Evolutionary conservation across 1,284 basidiomycete genomes (phyloP).

Genomic region (Ustilago lituana): DNA sequence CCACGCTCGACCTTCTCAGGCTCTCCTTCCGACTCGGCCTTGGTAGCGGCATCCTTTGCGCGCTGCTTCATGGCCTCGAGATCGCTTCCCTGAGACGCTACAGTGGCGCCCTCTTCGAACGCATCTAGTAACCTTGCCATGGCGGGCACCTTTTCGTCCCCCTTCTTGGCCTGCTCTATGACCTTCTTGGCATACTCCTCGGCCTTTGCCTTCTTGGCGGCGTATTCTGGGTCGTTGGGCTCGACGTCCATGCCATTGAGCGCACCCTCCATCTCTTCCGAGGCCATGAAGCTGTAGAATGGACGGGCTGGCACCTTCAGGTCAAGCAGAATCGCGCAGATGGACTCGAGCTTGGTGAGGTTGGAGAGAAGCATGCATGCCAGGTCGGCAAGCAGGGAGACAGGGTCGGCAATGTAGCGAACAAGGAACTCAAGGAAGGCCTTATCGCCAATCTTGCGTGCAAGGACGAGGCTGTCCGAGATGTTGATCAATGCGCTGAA

Average conservation of each 20-base stretch:
- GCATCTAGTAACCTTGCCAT: constrained; percentile 62
- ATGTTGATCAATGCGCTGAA: constrained; percentile 93
- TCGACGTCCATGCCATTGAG: constrained; percentile 63
- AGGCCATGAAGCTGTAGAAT: constrained; percentile 61
- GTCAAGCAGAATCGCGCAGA: constrained; percentile 76
- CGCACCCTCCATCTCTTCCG: constrained; percentile 52
- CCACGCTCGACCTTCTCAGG: constrained; percentile 48
- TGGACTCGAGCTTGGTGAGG: constrained; percentile 80
- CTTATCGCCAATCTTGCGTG: constrained; percentile 76
- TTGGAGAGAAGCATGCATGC: constrained; percentile 97
- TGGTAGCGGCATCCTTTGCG: constrained; percentile 45
- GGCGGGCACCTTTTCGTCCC: constrained; percentile 59
- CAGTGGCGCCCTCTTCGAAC: constrained; percentile 66
- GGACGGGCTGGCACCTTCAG: constrained; percentile 69
- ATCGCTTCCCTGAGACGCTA: constrained; percentile 50
- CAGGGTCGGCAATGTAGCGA: constrained; percentile 88
- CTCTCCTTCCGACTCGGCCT: constrained; percentile 31
- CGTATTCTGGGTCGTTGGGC: constrained; percentile 57
- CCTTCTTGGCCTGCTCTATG: constrained; percentile 45
- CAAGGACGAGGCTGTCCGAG: constrained; percentile 81
- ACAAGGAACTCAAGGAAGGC: constrained; percentile 84
- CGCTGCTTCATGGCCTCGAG: constrained; percentile 61
- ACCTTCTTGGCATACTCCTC: constrained; percentile 50
- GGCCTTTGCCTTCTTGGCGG: constrained; percentile 49
- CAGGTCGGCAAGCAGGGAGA: constrained; percentile 88